Evolutionary conservation across 2,329 filamentous ascomycete genomes (phyloP).

Genomic region (Colletotrichum sp.): DNA sequence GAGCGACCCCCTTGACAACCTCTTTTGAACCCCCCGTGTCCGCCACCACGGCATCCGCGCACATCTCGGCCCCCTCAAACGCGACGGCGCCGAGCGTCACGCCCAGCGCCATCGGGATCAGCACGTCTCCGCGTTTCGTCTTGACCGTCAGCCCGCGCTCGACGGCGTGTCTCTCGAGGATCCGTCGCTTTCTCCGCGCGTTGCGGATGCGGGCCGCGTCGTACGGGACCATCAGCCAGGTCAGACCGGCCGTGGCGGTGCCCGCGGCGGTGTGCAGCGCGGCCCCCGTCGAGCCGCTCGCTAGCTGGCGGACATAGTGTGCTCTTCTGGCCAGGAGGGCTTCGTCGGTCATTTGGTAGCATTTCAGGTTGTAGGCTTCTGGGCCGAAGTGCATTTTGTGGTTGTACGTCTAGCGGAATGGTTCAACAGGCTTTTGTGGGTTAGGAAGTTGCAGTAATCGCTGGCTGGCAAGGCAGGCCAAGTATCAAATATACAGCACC

Average conservation of each 20-base stretch:
- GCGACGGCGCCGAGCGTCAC: neutral
- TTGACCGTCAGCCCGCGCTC: neutral
- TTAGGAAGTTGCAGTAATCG: neutral
- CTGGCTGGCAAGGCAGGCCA: neutral
- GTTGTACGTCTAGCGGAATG: neutral
- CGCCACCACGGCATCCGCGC: neutral
- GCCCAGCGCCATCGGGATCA: neutral
- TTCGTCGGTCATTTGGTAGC: conserved; percentile 36
- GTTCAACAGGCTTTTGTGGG: neutral
- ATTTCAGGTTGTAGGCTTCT: conserved; percentile 42
- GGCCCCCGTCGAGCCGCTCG: conserved; percentile 37
- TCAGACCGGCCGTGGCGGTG: conserved; percentile 33
- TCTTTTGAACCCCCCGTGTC: neutral
- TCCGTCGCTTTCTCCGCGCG: conserved; percentile 45
- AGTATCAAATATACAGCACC: neutral
- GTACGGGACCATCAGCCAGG: neutral
- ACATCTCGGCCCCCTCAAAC: neutral
- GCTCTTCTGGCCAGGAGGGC: conserved; percentile 38
- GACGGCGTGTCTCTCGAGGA: conserved; percentile 38
- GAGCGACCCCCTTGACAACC: neutral
- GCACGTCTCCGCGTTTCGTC: neutral
- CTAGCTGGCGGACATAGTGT: conserved; percentile 45
- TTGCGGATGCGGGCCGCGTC: conserved; percentile 43
- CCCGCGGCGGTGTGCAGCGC: conserved; percentile 40
- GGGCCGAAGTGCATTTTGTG: conserved; percentile 42